A percentile compares a stretch with the other conserved stretches of the same genome.
phyloP scores from a whole-genome alignment of 805 yeast genomes.

The Isabelozyma heimii region DNA sequence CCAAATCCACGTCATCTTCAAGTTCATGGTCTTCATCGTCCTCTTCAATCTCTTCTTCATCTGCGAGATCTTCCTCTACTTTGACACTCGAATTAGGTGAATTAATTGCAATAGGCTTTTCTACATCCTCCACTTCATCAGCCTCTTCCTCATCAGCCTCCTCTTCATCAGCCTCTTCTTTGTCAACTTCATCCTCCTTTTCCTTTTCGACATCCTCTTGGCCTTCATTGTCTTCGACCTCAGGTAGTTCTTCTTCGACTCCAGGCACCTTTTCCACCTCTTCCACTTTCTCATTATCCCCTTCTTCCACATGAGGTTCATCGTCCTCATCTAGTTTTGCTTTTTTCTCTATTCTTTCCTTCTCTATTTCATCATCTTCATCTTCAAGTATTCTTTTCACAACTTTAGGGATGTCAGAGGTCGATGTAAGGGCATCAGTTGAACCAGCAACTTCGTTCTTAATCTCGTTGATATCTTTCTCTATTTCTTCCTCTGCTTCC shows the following conservation, averaged over 20 bases:
- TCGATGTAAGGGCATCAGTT: neutral
- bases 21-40: slow-evolving; percentile 8
- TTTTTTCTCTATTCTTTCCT: neutral
- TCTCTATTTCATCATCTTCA: slow-evolving; percentile 8
- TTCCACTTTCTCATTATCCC: slow-evolving; percentile 1
- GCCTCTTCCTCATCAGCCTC: slow-evolving; percentile 8
- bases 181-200: slow-evolving; percentile 11
- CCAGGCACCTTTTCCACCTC: slow-evolving; percentile 17
- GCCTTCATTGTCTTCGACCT: slow-evolving; percentile 11
- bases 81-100: neutral
- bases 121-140: slow-evolving; percentile 12
- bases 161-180: slow-evolving; percentile 10
- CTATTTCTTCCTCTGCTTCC: slow-evolving; percentile 4
- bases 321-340: neutral
- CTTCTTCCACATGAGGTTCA: slow-evolving; percentile 1
- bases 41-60: slow-evolving; percentile 10
- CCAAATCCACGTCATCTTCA: slow-evolving; percentile 21
- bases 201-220: slow-evolving; percentile 12
- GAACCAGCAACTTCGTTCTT: slow-evolving; percentile 1
- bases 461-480: slow-evolving; percentile 5
- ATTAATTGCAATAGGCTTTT: slow-evolving; percentile 5
- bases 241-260: slow-evolving; percentile 5
- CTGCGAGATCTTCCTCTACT: slow-evolving; percentile 13
- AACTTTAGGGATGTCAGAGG: neutral
- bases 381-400: neutral